Percentiles rank a stretch among this genome's conserved stretches.
phyloP scores from a whole-genome alignment of 2,329 filamentous ascomycete genomes.

The Scedosporium aurantiacum region DNA sequence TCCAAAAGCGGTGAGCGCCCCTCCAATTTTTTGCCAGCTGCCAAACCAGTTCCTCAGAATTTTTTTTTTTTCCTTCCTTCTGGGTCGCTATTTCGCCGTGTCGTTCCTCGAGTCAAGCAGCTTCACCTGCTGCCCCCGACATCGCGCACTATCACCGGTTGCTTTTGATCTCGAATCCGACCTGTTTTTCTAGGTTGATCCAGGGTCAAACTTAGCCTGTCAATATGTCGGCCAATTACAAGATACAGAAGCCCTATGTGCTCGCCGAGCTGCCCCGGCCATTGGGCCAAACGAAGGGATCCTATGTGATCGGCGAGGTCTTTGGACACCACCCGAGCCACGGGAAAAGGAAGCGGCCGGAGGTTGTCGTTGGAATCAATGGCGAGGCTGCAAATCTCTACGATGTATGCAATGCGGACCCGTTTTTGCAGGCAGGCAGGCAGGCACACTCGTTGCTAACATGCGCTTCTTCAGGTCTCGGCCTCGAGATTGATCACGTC shows the following conservation, averaged over 20 bases:
- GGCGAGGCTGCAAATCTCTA: conserved; percentile 57
- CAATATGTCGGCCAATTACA: conserved; percentile 47
- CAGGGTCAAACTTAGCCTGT: background rate
- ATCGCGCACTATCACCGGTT: background rate
- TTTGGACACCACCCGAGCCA: conserved; percentile 46
- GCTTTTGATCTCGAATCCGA: background rate
- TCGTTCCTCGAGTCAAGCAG: background rate
- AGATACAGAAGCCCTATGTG: conserved; percentile 54
- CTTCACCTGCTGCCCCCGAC: background rate
- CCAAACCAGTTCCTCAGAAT: background rate
- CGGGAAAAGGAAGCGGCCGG: conserved; percentile 52
- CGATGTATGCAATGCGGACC: conserved; percentile 35
- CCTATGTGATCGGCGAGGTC: conserved; percentile 48
- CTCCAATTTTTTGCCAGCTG: conserved; percentile 2
- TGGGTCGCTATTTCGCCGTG: background rate
- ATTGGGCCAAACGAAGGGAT: conserved; percentile 28
- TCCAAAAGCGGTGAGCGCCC: conserved; percentile 6
- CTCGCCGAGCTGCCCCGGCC: conserved; percentile 48
- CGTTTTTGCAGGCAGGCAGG: too few relatives aligned
- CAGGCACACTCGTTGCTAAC: background rate
- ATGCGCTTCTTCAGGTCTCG: conserved; percentile 36
- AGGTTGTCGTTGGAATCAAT: conserved; percentile 52
- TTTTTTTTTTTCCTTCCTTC: conserved; percentile 3
- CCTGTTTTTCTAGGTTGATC: background rate
- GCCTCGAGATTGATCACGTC: conserved; percentile 53